Base-by-base conservation (phyloP, 768 basidiomycete species). In the Russula sp. region DNA sequence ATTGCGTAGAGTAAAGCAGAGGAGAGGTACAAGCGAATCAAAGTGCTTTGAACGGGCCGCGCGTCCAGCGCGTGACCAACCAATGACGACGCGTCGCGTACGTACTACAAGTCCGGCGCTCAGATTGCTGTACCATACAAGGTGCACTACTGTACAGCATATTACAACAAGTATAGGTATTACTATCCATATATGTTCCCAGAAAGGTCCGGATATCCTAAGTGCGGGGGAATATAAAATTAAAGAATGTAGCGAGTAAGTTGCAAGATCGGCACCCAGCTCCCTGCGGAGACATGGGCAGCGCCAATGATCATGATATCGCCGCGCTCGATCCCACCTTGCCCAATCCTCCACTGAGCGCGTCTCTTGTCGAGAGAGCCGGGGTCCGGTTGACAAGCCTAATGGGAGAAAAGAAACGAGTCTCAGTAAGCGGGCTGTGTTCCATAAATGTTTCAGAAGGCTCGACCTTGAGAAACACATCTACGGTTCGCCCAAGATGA, bases 241-340 rank as follows among this genome's bases (percentile, higher is more conserved):
- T 8, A 60, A 25, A 54, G 20, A 18, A 60, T n/a, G 39, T 48
- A 60, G 16, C 49, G 56, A 25, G 2, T 46, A n/a, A 62, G 61
- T 29, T 62, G 61, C 32, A 62, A 34, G 3, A 62, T 43, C 2
- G 61, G 61, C 61, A 62, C 59, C 61, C 61, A 62, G 11, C 56
- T 51, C 25, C 56, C 58, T 10, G 52, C 58, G 14, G 50, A 39
- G 2, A 54, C 51, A 8, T 60, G 57, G 2, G 60, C n/a, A 1
- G 22, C 45, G 20, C 61, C 61, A 38, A 62, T 52, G 5, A 62
- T 50, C 35, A 46, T 38, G 41, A 62, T 42, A 3, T 62, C 35
- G 9, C 35, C 47, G 32, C 38, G 41, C 16, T 50, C 47, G 7
- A 62, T 42, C 16, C 61, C 56, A 43, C 14, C 16, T 38, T 22